Conservation (phyloP, 768 basidiomycete genomes). For the Gyrodon lividus region DNA sequence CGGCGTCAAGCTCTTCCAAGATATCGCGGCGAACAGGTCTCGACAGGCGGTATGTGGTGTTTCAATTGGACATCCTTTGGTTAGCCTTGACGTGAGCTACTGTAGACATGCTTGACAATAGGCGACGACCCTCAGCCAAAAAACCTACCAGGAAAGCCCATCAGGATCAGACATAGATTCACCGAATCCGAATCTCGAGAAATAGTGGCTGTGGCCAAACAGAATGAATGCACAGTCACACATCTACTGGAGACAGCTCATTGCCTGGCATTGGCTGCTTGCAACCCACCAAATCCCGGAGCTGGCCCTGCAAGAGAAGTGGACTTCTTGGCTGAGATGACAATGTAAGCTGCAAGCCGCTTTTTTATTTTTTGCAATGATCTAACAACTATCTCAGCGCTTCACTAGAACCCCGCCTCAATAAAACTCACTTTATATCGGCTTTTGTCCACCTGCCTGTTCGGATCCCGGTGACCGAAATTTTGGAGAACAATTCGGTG, state of each 20-base stretch:
- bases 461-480: constrained; percentile 3
- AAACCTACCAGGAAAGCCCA: not conserved
- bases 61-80: not conserved
- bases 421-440: constrained; percentile 3
- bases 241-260: constrained; percentile 16
- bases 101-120: not conserved
- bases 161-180: constrained; percentile 6
- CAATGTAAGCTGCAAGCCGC: constrained; percentile 1
- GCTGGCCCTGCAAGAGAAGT: not conserved
- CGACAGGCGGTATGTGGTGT: not conserved
- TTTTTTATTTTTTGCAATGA: not conserved
- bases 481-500: not conserved
- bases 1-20: constrained; percentile 3
- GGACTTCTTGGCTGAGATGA: constrained; percentile 5
- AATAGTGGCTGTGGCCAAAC: constrained; percentile 6
- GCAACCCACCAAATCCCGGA: too few species aligned
- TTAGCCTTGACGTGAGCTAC: not conserved
- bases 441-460: constrained; percentile 1
- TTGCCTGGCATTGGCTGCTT: constrained; percentile 10
- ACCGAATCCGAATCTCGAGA: not conserved
- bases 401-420: constrained; percentile 3
- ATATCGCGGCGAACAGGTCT: not conserved
- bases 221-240: not conserved
- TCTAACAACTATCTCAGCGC: not conserved
- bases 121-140: not conserved